phyloP scores from a whole-genome alignment of 2,329 filamentous ascomycete genomes.

The Apiospora sp. region DNA sequence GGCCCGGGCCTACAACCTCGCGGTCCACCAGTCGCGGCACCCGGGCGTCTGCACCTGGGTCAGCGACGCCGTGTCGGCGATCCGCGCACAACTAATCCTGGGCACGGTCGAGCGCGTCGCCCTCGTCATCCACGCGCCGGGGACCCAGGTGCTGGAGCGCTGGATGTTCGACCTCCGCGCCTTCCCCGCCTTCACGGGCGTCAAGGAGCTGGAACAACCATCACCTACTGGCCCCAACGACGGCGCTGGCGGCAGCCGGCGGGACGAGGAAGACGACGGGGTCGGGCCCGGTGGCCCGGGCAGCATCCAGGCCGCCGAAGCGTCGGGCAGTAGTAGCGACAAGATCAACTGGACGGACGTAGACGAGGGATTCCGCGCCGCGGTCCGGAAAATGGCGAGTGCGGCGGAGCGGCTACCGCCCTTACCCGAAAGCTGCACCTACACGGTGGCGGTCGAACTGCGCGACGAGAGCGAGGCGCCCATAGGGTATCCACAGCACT shows the following conservation, averaged over 20 bases:
- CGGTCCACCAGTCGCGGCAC: slow-evolving; percentile 86
- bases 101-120: slow-evolving; percentile 57
- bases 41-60: slow-evolving; percentile 88
- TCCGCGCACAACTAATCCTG: slow-evolving; percentile 73
- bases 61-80: slow-evolving; percentile 77
- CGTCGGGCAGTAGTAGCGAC: slow-evolving; percentile 28
- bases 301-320: slow-evolving; percentile 32
- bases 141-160: slow-evolving; percentile 60
- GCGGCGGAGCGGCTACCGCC: slow-evolving; percentile 63
- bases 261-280: slow-evolving; percentile 38
- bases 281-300: slow-evolving; percentile 13
- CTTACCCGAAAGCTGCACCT: slow-evolving; percentile 73
- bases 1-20: slow-evolving; percentile 81
- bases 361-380: slow-evolving; percentile 76
- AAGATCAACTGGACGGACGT: slow-evolving; percentile 65
- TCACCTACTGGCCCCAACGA: slow-evolving; percentile 22
- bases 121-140: slow-evolving; percentile 52
- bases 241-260: slow-evolving; percentile 27
- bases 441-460: slow-evolving; percentile 79
- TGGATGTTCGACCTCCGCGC: slow-evolving; percentile 66
- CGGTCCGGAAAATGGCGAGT: slow-evolving; percentile 68
- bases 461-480: slow-evolving; percentile 66
- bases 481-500: slow-evolving; percentile 67
- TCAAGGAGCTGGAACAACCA: slow-evolving; percentile 34
- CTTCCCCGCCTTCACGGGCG: slow-evolving; percentile 57